phyloP scores from a whole-genome alignment of 768 basidiomycete species.

The Mycena alexandri region DNA sequence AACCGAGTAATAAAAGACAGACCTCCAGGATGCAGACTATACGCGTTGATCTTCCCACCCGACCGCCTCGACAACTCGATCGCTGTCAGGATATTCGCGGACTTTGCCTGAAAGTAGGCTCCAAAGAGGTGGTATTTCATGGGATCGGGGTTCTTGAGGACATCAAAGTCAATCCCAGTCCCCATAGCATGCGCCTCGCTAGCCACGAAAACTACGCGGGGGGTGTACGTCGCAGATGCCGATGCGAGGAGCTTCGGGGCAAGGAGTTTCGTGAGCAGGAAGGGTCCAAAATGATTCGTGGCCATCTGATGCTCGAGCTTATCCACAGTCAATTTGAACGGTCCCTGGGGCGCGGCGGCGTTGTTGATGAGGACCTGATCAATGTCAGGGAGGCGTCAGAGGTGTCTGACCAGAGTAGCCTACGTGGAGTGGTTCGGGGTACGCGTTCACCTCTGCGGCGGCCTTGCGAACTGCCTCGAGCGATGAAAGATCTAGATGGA shows the following conservation, averaged over 20 bases:
- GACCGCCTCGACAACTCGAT: slow-evolving; percentile 13
- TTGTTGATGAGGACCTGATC: slow-evolving; percentile 25
- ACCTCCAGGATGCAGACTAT: slow-evolving; percentile 30
- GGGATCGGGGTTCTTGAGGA: not conserved
- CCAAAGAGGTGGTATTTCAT: not conserved
- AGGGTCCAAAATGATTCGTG: slow-evolving; percentile 15
- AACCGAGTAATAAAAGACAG: not conserved
- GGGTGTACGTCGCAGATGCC: not conserved
- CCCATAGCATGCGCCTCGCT: slow-evolving; percentile 9
- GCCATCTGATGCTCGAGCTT: slow-evolving; percentile 24
- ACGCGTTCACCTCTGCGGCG: slow-evolving; percentile 26
- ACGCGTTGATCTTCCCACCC: slow-evolving; percentile 12
- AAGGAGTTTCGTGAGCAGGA: slow-evolving; percentile 15
- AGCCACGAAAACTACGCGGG: slow-evolving; percentile 15
- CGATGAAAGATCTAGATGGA: slow-evolving; percentile 18
- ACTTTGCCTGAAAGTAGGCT: slow-evolving; percentile 8
- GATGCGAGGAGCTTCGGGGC: not conserved
- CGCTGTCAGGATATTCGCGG: slow-evolving; percentile 22
- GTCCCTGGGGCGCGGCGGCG: slow-evolving; percentile 11
- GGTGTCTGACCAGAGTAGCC: not conserved
- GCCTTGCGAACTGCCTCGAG: slow-evolving; percentile 17
- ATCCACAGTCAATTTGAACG: slow-evolving; percentile 22
- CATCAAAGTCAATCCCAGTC: slow-evolving; percentile 4
- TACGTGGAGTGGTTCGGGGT: slow-evolving; percentile 16
- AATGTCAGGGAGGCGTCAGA: not conserved